Conservation (phyloP, 1,284 basidiomycete species). For the Fomitopsis betulina region DNA sequence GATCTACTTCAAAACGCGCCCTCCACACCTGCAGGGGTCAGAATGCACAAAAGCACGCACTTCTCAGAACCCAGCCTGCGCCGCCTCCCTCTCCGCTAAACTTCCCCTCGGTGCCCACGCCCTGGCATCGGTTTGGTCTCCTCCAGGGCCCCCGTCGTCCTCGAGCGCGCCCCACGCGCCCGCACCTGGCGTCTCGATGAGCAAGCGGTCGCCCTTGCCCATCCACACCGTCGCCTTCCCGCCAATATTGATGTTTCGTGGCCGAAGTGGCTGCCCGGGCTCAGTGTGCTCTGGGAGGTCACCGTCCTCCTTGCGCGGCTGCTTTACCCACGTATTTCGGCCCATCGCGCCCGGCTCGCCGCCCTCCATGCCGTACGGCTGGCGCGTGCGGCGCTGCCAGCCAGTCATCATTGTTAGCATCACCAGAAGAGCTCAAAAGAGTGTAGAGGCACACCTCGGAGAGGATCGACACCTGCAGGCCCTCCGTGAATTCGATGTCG, state of each 20-base stretch:
- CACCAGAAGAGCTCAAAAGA: neutral
- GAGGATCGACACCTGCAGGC: constrained; percentile 83
- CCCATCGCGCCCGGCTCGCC: constrained; percentile 77
- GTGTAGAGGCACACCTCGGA: constrained; percentile 54
- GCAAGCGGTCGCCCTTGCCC: constrained; percentile 77
- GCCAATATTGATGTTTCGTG: constrained; percentile 82
- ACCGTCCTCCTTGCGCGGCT: constrained; percentile 63
- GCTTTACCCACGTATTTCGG: constrained; percentile 88
- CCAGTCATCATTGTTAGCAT: neutral
- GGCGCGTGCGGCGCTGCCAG: constrained; percentile 73
- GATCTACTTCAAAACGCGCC: too few species aligned
- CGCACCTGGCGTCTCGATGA: constrained; percentile 90
- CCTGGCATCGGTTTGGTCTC: constrained; percentile 31
- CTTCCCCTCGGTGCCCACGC: constrained; percentile 74
- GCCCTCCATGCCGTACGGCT: constrained; percentile 89
- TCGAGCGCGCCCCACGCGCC: constrained; percentile 75
- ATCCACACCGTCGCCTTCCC: constrained; percentile 89
- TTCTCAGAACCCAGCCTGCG: constrained; percentile 58
- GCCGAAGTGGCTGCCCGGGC: constrained; percentile 21
- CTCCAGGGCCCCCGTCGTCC: constrained; percentile 24
- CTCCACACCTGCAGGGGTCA: too few species aligned
- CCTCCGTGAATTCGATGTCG: constrained; percentile 85
- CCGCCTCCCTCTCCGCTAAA: constrained; percentile 64
- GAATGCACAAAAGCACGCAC: too few species aligned
- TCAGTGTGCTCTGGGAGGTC: constrained; percentile 41